These are phyloP conservation scores for Pseudogymnoascus sp. DNA, from an alignment of 2,329 filamentous ascomycete genomes.

Conservation along the genomic window DNA sequence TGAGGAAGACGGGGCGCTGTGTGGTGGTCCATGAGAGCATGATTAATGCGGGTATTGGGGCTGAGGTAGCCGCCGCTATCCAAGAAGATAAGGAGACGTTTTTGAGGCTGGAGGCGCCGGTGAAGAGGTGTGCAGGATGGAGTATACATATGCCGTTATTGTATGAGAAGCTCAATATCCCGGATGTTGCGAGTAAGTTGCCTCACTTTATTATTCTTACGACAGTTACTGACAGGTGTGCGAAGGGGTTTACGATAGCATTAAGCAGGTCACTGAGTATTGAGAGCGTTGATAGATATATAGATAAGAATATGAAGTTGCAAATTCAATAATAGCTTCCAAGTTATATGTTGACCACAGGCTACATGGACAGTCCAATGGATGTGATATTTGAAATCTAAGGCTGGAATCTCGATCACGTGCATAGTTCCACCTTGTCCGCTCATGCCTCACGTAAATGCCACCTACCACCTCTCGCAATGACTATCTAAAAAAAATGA, in stretches of 20 bases:
- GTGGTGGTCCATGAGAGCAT: constrained; percentile 71
- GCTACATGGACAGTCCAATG: not conserved
- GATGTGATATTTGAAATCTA: not conserved
- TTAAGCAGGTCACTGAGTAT: constrained; percentile 29
- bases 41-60: constrained; percentile 66
- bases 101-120: constrained; percentile 60
- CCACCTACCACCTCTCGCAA: no score
- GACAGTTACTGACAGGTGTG: constrained; percentile 15
- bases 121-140: constrained; percentile 65
- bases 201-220: not conserved
- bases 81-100: constrained; percentile 59
- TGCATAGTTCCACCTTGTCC: no score
- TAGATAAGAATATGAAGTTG: not conserved
- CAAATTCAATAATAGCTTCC: not conserved
- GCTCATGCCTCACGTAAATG: no score
- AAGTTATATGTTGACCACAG: not conserved
- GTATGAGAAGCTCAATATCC: constrained; percentile 60
- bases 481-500: no score
- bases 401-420: no score
- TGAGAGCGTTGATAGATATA: constrained; percentile 3
- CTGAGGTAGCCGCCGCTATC: constrained; percentile 65
- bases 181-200: constrained; percentile 61
- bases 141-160: constrained; percentile 60
- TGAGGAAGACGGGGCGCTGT: constrained; percentile 62
- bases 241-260: constrained; percentile 30